Evolutionary conservation across 495 filamentous ascomycete species (phyloP), one percentile per base, ranked within the genome.

Genomic region (Penicillium dipodomyicola): DNA sequence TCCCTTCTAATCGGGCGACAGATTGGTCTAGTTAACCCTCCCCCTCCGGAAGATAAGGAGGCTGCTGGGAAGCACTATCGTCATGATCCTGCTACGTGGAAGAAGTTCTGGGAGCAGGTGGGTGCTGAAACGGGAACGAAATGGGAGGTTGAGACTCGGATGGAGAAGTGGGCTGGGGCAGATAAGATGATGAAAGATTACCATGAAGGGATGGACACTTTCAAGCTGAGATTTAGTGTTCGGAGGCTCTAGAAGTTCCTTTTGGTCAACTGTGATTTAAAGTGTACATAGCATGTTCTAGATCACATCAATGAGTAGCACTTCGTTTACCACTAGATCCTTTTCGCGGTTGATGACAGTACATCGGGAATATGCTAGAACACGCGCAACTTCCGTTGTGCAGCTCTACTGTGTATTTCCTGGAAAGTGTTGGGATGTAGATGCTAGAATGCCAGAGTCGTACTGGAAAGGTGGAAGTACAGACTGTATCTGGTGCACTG

Each of bases 91-190:
- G 56, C 60, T 32, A 79, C 69, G 32, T 80, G 81, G 56, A 60
- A 71, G 45, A 67, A 64, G 47, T 65, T 84, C 62, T 86, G 82
- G 81, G 61, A 76, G 12, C 58, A 77, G 56, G 77, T 84, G 46
- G 73, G 72, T n/a, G 54, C 56, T 17, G 72, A 75, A 49, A 77
- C 75, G n/a, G 77, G 71, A 9, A 76, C 72, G 5, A 58, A 67
- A 59, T 80, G 77, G 71, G 53, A 72, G 45, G 74, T 81, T 20
- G 62, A 77, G 43, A 29, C 54, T 55, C 46, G 62, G 57, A 51
- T 57, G 35, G 71, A 63, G 46, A 42, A 49, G 17, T 67, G 64
- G 64, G 51, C 17, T 46, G 57, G 56, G 0, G 22, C 45, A 8
- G 59, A 62, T 57, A 27, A 32, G 19, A 42, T 45, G 19, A 54